Evolutionary conservation across 2,329 filamentous ascomycete species (phyloP), one percentile per base, ranked within the genome.

Genomic region (Dactylellina leptospora): DNA sequence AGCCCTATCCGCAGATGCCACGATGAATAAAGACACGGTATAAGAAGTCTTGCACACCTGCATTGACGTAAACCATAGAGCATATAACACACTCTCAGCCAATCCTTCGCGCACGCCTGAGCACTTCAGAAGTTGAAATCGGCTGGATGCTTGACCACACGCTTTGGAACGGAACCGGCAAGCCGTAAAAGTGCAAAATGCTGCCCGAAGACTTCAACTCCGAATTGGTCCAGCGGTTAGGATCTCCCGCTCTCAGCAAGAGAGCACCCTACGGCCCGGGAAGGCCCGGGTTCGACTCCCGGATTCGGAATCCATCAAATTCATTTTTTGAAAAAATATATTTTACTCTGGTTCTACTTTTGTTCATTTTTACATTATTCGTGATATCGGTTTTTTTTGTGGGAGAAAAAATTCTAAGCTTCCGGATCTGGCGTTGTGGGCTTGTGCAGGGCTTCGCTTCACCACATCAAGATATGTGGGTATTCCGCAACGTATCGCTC

Each of bases 221-320:
- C 61, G 47, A 58, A 66, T 66, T 66, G 44, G 60, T 56, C 54
- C 42, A 56, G 60, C 20, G 51, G 61, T 58, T 55, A 66, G 30
- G 54, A 50, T 66, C 27, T 23, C 27, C 44, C 44, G 44, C 51
- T 58, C 61, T 66, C 61, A 66, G 28, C n/a, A 23, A 48, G 33
- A 53, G 25, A 28, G 33, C 23, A 11, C 20, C 20, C 30, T 28
- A 36, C 11, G n/a, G 44, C 20, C 51, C 61, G 51, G 53, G 27
- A 30, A 66, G 61, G 30, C 61, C 53, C 51, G 61, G 51, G 61
- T 50, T 58, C 61, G 38, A 66, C 38, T 66, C 61, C 51, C 61
- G 51, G 51, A 58, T 66, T 51, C 51, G 44, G 51, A 50, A 55
- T 25, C 18, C 8, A 20, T 27, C 10, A 53, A 25, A 44, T 18